Base-by-base conservation (phyloP, 768 basidiomycete genomes). In the Lentinula sp. region DNA sequence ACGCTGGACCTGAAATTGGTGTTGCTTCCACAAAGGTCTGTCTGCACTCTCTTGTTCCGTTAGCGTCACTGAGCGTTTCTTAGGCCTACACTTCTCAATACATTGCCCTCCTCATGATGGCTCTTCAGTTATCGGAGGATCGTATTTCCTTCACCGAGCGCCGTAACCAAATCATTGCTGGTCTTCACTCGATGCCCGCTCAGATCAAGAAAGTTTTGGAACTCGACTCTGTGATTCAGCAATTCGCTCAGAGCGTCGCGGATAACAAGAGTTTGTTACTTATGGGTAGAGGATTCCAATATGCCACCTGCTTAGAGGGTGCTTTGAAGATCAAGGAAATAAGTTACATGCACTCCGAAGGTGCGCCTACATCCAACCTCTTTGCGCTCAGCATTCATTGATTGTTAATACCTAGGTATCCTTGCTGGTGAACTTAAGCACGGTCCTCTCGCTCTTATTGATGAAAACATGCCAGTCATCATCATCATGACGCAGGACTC, bases 251-350 rank as follows among this genome's bases (percentile, higher is more conserved):
- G n/a, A 85, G 86, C 32, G 88, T 91, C 28, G 79, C 84, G 31
- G 82, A 85, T 73, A 91, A 94, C 72, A 89, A 93, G 70, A 92
- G 89, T 73, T 76, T 98, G 68, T 77, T 99, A 67, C 82, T 99
- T 68, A 98, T 99, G 95, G 97, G 97, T 60, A 81, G 97, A 71
- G 97, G 97, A 48, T 98, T 96, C 74, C 97, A 99, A 88, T 92
- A 96, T 66, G 97, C 97, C 6, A 99, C 97, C 6, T 98, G 96
- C 75, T 81, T 99, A 51, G 97, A 99, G 74, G 97, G 95, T 60
- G 97, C 97, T 6, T 78, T 99, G 68, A 99, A 99, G 82, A 98
- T 99, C 79, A 99, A 99, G 79, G 97, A 98, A 80, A 95, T 98
- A 73, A 91, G 91, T 60, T 98, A 98, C 77, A 88, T 92, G 84